Evolutionary conservation across 352 stramenopile species (phyloP).

Genomic region (Phytophthora hibernalis): DNA sequence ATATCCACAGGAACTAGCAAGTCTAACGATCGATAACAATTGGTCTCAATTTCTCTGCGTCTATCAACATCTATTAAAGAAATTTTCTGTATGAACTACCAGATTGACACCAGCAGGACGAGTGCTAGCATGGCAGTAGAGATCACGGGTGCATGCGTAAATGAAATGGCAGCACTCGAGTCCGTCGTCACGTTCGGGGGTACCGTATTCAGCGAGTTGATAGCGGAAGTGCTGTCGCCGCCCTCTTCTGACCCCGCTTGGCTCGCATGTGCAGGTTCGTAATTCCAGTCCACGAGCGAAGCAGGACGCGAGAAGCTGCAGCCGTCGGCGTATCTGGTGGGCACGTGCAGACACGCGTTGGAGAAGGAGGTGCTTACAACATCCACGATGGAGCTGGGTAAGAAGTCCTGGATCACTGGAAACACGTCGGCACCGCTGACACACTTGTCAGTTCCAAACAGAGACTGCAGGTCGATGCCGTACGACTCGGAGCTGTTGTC

Average conservation of each 20-base stretch:
- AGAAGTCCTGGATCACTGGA: slow-evolving; percentile 43
- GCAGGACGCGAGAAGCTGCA: slow-evolving; percentile 58
- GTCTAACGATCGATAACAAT: slow-evolving; percentile 20
- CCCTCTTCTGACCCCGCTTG: slow-evolving; percentile 33
- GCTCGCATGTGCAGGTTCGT: slow-evolving; percentile 47
- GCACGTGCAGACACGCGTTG: slow-evolving; percentile 56
- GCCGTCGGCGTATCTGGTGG: slow-evolving; percentile 58
- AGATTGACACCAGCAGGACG: slow-evolving; percentile 6
- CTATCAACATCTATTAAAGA: slow-evolving; percentile 11
- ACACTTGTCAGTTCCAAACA: slow-evolving; percentile 51
- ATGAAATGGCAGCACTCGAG: slow-evolving; percentile 10
- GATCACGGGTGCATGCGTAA: not conserved
- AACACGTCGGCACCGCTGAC: slow-evolving; percentile 53
- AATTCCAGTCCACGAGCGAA: slow-evolving; percentile 59
- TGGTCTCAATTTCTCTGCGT: slow-evolving; percentile 4
- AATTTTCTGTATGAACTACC: slow-evolving; percentile 6
- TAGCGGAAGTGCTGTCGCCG: slow-evolving; percentile 24
- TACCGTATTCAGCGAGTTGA: slow-evolving; percentile 44
- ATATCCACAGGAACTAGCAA: slow-evolving; percentile 32
- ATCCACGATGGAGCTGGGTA: slow-evolving; percentile 38
- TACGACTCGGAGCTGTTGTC: slow-evolving; percentile 34
- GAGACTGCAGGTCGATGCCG: slow-evolving; percentile 43
- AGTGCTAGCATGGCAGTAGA: slow-evolving; percentile 6
- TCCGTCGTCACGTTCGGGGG: slow-evolving; percentile 33
- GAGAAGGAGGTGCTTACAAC: slow-evolving; percentile 46